Conservation (phyloP, 73 alveolate genomes). For the Symbiodinium natans region DNA sequence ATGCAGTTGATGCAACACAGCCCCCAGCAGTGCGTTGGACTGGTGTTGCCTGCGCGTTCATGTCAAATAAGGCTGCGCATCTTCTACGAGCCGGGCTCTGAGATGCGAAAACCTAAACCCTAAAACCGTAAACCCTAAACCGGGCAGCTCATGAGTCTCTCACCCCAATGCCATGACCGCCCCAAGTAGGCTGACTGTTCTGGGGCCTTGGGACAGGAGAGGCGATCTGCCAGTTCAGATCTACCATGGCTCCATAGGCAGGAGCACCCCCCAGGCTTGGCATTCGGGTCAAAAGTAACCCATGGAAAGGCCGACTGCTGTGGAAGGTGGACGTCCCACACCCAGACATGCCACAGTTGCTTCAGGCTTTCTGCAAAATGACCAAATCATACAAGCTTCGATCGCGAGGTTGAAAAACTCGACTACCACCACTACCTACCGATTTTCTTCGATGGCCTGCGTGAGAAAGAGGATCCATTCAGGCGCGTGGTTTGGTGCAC, state of each 20-base stretch:
- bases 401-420: conserved; percentile 98
- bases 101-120: too few relatives aligned
- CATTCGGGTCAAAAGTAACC: not conserved
- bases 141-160: too few relatives aligned
- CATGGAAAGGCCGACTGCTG: conserved; percentile 41
- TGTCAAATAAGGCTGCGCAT: conserved; percentile 37
- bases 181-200: too few relatives aligned
- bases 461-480: conserved; percentile 96
- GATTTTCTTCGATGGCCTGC: conserved; percentile 98
- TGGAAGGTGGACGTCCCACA: conserved; percentile 66
- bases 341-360: not conserved
- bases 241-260: conserved; percentile 82
- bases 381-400: conserved; percentile 94
- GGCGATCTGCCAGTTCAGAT: conserved; percentile 98
- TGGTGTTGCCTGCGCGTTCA: not conserved
- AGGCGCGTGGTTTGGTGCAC: conserved; percentile 12
- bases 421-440: conserved; percentile 99
- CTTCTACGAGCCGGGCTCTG: conserved; percentile 56
- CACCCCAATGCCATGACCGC: too few relatives aligned
- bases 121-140: too few relatives aligned
- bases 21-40: not conserved
- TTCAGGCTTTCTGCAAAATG: not conserved
- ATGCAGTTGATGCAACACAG: not conserved
- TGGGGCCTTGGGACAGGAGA: conserved; percentile 95
- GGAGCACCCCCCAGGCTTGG: not conserved